Percentiles rank a stretch among this genome's conserved stretches.
phyloP scores from a whole-genome alignment of 192 early-diverging fungal species.

The Coemansia sp. region DNA sequence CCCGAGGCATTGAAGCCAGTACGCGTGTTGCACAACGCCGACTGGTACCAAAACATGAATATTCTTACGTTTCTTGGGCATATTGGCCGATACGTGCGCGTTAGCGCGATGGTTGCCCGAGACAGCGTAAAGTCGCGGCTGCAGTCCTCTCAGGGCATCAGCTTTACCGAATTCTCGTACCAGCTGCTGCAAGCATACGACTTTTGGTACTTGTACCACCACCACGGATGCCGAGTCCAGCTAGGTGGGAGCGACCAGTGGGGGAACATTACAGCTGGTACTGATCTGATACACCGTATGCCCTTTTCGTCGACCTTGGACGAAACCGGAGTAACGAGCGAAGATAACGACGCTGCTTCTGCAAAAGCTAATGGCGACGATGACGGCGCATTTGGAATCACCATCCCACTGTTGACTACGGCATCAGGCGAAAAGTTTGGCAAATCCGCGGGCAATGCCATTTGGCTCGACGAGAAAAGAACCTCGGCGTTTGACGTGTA shows the following conservation, averaged over 20 bases:
- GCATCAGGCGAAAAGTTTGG: constrained; percentile 95
- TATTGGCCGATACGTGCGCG: constrained; percentile 78
- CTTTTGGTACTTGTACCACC: constrained; percentile 79
- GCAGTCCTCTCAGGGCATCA: constrained; percentile 80
- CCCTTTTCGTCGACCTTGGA: constrained; percentile 12
- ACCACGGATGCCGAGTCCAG: constrained; percentile 57
- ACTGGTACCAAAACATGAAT: constrained; percentile 76
- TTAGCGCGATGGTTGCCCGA: constrained; percentile 81
- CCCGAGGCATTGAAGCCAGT: constrained; percentile 53
- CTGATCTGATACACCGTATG: constrained; percentile 84
- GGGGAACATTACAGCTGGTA: constrained; percentile 95
- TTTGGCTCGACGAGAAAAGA: constrained; percentile 85
- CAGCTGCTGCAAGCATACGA: constrained; percentile 95
- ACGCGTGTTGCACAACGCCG: constrained; percentile 75
- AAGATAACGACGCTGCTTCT: constrained; percentile 16
- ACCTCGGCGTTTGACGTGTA: constrained; percentile 89
- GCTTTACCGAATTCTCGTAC: constrained; percentile 96
- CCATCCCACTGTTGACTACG: constrained; percentile 84
- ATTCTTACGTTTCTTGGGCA: constrained; percentile 75
- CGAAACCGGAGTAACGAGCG: constrained; percentile 1
- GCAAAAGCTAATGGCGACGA: constrained; percentile 17
- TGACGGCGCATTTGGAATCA: constrained; percentile 72
- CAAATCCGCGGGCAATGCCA: constrained; percentile 93
- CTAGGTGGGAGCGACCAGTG: constrained; percentile 96
- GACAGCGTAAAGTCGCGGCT: constrained; percentile 88